Evolutionary conservation across 2,329 filamentous ascomycete species (phyloP), one percentile per base, ranked within the genome.

Genomic region (Diaporthe sp.): DNA sequence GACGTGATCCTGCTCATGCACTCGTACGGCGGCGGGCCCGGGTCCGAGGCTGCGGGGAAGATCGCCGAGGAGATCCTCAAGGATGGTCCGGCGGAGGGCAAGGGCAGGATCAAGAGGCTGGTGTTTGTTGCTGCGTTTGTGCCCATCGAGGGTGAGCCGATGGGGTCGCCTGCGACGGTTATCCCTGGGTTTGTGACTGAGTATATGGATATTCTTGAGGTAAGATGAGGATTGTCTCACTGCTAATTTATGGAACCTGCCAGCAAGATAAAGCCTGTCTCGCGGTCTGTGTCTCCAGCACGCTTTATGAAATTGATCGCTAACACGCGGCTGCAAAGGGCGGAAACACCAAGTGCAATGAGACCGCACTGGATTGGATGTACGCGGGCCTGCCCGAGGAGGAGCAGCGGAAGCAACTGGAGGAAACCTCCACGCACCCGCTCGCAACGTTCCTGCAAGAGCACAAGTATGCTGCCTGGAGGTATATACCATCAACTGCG

Each of bases 1-100:
- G 72, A 76, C 28, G 72, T 74, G 2, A 19, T 74, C 67, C 10
- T 76, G 9, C 19, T 76, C 17, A 69, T 69, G 38, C 75, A 76
- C 67, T 76, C 75, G 7, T 76, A 76, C 30, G 72, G 68, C 5
- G 72, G 72, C 9, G 50, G 58, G n/a, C 55, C 64, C 0, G 66
- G 60, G 15, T 64, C 71, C 1, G 33, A 47, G 17, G 74, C 74
- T 19, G 47, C 67, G 12, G 57, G 54, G 2, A 64, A 15, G 55
- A 57, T 71, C 22, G 50, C 55, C 17, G 38, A 40, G 40, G 47
- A 13, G 50, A 3, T 10, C 2, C 55, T n/a, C 5, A 6, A 4
- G 1, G 50, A 13, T 54, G 54, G n/a, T 12, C n/a, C n/a, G 15
- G 35, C 15, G n/a, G 57, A 19, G 35, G 40, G 35, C 4, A 42